These are phyloP conservation scores for Nidularia pulvinata DNA, from an alignment of 768 basidiomycete species.

Conservation along the genomic window DNA sequence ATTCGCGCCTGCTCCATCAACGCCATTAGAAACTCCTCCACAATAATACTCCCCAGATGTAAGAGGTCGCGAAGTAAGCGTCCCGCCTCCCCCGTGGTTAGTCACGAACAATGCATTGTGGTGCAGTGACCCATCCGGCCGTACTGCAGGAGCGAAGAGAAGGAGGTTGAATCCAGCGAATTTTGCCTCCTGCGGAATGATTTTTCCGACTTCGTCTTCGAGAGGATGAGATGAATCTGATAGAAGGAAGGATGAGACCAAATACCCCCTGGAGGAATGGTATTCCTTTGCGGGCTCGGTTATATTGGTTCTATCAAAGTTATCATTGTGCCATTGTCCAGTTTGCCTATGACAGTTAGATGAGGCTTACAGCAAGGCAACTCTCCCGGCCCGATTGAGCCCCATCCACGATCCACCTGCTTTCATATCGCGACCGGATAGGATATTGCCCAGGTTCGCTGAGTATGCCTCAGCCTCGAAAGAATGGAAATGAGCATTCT, in stretches of 20 bases:
- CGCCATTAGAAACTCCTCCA: slow-evolving; percentile 75
- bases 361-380: slow-evolving; percentile 63
- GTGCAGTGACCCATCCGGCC: slow-evolving; percentile 24
- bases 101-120: slow-evolving; percentile 63
- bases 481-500: slow-evolving; percentile 65
- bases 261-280: slow-evolving; percentile 63
- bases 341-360: slow-evolving; percentile 5
- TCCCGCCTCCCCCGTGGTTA: slow-evolving; percentile 71
- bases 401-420: slow-evolving; percentile 90
- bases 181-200: slow-evolving; percentile 43
- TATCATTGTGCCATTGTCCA: slow-evolving; percentile 6
- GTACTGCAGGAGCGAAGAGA: slow-evolving; percentile 49
- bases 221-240: slow-evolving; percentile 45
- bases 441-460: slow-evolving; percentile 32
- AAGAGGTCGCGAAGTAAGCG: slow-evolving; percentile 54
- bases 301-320: slow-evolving; percentile 73
- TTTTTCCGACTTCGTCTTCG: slow-evolving; percentile 44
- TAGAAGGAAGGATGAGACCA: slow-evolving; percentile 69
- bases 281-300: slow-evolving; percentile 58
- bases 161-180: slow-evolving; percentile 86
- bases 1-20: slow-evolving; percentile 59
- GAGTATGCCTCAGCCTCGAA: slow-evolving; percentile 39
- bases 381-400: slow-evolving; percentile 58
- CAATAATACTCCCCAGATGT: slow-evolving; percentile 42
- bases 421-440: slow-evolving; percentile 73